phyloP scores from a whole-genome alignment of 306 rosid species.

The Begonia masoniana region DNA sequence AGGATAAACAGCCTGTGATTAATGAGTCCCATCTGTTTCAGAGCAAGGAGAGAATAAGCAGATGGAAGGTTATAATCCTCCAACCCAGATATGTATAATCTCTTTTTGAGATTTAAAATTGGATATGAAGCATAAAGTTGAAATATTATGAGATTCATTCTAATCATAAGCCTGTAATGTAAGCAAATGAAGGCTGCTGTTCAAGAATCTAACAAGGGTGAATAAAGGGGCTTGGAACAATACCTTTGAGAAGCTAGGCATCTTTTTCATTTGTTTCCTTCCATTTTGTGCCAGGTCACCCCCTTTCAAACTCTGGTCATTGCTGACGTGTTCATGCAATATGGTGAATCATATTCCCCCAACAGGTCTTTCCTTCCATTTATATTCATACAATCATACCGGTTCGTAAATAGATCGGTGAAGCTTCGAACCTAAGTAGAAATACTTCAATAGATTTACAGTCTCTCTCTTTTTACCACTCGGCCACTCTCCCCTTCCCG shows the following conservation, averaged over 20 bases:
- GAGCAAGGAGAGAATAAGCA: constrained; percentile 26
- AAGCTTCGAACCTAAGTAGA: too few relatives aligned
- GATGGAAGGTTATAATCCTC: constrained; percentile 19
- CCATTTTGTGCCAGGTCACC: not conserved
- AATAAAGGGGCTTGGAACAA: constrained; percentile 56
- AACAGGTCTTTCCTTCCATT: not conserved
- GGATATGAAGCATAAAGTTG: constrained; percentile 44
- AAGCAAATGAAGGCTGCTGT: constrained; percentile 68
- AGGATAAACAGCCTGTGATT: constrained; percentile 29
- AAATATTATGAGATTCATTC: constrained; percentile 63
- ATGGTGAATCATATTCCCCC: not conserved
- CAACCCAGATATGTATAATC: constrained; percentile 44
- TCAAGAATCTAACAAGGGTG: constrained; percentile 71
- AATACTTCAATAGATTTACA: too few relatives aligned
- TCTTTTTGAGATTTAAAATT: constrained; percentile 38
- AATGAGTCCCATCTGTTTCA: constrained; percentile 43
- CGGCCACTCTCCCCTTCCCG: too few relatives aligned
- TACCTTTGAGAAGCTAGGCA: constrained; percentile 79
- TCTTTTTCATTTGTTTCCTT: constrained; percentile 27
- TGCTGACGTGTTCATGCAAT: too few relatives aligned
- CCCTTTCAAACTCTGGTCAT: too few relatives aligned
- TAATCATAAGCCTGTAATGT: constrained; percentile 47
- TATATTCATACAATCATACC: too few relatives aligned
- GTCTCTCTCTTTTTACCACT: too few relatives aligned
- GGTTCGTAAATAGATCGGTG: too few relatives aligned